Base-by-base conservation (phyloP, 1,139 yeast species). In the Yamadazyma dushanensis region DNA sequence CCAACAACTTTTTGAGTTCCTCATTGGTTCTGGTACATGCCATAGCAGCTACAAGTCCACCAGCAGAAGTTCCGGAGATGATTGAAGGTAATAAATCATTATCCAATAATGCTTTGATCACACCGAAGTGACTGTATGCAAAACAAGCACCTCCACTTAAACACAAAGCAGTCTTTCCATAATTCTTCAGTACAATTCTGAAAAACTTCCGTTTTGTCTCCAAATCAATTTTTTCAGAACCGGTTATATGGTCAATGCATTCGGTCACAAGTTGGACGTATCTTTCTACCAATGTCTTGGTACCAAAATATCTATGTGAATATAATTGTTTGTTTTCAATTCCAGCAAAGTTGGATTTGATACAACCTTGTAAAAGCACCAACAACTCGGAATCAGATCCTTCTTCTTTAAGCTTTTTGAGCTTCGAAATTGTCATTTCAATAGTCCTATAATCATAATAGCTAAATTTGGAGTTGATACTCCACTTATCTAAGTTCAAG, bases 91-190 rank as follows among this genome's bases (percentile, higher is more conserved):
- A 60, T 34, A 78, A 60, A 50, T 80, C 82, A 38, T 76, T 74
- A 43, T 85, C 89, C 5, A 84, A 59, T 26, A 85, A 57, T 0
- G 90, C 92, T 47, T 80, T 81, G 16, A 84, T 73, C 2, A 84
- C 78, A 1, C 95, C 95, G 58, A 83, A 81, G 59, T 85, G 95
- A 19, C 82, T 78, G 49, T 82, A 82, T 1, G 90, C 79, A 59
- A 84, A 85, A 29, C 86, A 76, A 0, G 90, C 95, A 10, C 94
- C 95, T 1, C 95, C 94, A 40, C 85, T 77, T 25, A 85, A 66
- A 46, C 88, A 81, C 16, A 85, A 61, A 0, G 94, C 90, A 0
- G 89, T 69, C 44, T 76, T 77, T 6, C 94, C 95, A 52, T 77
- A 81, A 51, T 83, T 83, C 49, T 78, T 76, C 58, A 72, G 73